Evolutionary conservation across 495 filamentous ascomycete genomes (phyloP), one percentile per base, ranked within the genome.

Genomic region (Aspergillus saccharolyticus): DNA sequence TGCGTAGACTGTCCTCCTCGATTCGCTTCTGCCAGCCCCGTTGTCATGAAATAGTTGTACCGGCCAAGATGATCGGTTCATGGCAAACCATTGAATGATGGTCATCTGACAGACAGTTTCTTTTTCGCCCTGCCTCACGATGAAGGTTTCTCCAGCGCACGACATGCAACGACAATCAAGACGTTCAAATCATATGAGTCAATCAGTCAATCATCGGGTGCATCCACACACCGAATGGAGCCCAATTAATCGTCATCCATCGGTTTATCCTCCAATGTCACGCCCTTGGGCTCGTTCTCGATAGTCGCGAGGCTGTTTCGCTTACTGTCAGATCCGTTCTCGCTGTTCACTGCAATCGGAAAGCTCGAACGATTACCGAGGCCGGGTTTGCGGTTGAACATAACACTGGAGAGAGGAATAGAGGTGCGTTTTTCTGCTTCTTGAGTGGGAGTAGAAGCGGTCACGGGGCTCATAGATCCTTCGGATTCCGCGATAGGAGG

Each of bases 191-290:
- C 33, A 39, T 39, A 10, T 39, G 33, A 39, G 33, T 39, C 33
- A 39, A 39, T 39, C 33, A 39, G 33, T 39, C 33, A 39, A 2
- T 39, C 2, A 39, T 5, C 14, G 10, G 14, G 33, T 39, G 7
- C 33, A 39, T 39, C 33, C 33, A 39, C 33, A 39, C 43, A 39
- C 25, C 16, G 28, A 39, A 39, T 28, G 53, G 7, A n/a, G 33
- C 44, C 42, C 44, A 55, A 53, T 55, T 56, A 61, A 20, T 63
- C 57, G 72, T 94, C 87, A 70, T 92, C 87, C 89, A 93, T 91
- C 15, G 90, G 87, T 71, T 81, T 84, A 67, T 96, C 91, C 56
- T 85, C 85, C 71, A 96, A 79, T 54, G 85, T 88, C 22, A 96
- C 89, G 20, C 91, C 89, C 57, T 79, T 72, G 8, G 71, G 80